Base-by-base conservation (phyloP, 345 rosid genomes). In the Populus alba region DNA sequence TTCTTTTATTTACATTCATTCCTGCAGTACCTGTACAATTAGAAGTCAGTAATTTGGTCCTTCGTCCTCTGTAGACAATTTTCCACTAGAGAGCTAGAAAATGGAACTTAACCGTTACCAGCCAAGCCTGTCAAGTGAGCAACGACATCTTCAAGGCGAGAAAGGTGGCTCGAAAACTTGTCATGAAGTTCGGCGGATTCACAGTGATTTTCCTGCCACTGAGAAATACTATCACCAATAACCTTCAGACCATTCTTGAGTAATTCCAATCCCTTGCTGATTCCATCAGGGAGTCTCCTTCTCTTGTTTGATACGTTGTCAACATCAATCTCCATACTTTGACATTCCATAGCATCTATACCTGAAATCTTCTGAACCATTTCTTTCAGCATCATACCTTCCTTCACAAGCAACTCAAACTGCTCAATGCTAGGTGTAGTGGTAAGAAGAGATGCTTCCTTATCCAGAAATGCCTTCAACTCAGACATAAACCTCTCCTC, bases 221-320 rank as follows among this genome's bases (percentile, higher is more conserved):
- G 89, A 37, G 85, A 85, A 77, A 96, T 87, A 49, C 97, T 87
- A 59, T 88, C 91, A 57, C 87, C 83, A 8, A 94, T 84, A 53
- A 75, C 86, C 86, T 90, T 90, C 89, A 96, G 35, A 4, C 99
- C 97, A 70, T 78, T 87, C 86, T 92, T 91, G 55, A 96, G 79
- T 76, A 94, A 68, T 78, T 92, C 93, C 72, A 96, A 78, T 76
- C 99, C 99, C 79, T 78, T 86, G 73, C 88, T 69, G 68, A 94
- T 89, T 75, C 87, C 97, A 77, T 86, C 93, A 25, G 97, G 97
- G 75, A 96, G 84, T 78, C 89, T 96, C 85, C 97, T 89, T 89
- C 85, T 92, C 91, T 92, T 96, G 80, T 80, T 88, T 39, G 87
- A 75, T 75, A 71, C 85, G 38, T 75, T 74, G 49, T 79, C 87